phyloP scores from a whole-genome alignment of 139 green algal genomes.

The Astrephomene gubernaculifera region DNA sequence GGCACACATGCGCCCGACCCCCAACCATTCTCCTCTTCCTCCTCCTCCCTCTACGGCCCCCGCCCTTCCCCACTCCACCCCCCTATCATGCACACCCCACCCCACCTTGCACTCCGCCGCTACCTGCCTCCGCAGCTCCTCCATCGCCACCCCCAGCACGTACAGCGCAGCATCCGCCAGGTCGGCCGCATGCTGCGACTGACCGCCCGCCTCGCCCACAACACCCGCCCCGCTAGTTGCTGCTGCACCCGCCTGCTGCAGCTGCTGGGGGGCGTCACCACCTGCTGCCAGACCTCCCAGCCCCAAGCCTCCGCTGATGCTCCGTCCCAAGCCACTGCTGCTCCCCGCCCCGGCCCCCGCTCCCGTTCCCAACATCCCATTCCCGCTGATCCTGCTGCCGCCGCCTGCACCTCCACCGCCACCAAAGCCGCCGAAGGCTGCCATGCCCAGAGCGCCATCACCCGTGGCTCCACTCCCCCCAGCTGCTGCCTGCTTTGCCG shows the following conservation, averaged over 20 bases:
- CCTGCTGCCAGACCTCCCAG: no score
- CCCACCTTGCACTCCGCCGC: slow-evolving; percentile 55
- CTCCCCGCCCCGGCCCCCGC: no score
- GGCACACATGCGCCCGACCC: neutral
- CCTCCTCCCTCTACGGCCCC: neutral
- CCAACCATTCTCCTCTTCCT: no score
- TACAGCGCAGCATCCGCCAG: slow-evolving; percentile 66
- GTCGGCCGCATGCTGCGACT: slow-evolving; percentile 28
- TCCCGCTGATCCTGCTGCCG: no score
- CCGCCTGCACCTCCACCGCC: neutral
- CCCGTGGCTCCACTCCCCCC: neutral
- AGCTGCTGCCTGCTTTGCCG: slow-evolving; percentile 1
- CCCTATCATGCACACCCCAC: neutral
- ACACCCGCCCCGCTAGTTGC: neutral
- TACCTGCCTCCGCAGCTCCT: slow-evolving; percentile 66
- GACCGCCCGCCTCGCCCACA: neutral
- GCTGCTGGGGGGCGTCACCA: no score
- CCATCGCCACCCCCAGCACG: slow-evolving; percentile 64
- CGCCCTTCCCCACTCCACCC: neutral
- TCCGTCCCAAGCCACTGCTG: no score
- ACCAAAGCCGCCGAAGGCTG: neutral
- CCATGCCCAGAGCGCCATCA: no score
- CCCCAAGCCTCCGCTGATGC: no score
- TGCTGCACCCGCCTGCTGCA: neutral
- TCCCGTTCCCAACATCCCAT: no score